Conservation (phyloP, 345 rosid species). For the Turritis glabra region DNA sequence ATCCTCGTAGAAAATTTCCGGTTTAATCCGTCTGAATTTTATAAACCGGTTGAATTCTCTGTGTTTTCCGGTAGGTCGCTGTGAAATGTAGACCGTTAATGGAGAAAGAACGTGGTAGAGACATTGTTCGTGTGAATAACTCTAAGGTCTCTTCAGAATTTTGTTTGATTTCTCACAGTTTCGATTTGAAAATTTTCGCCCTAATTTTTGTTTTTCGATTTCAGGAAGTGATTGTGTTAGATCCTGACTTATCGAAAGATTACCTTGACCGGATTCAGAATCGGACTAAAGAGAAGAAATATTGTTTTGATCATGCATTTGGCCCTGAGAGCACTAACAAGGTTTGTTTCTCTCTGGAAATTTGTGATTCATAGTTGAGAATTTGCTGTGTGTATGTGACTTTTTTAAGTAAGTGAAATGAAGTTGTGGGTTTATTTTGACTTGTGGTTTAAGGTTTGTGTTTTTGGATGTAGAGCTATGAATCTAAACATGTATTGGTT, state of each 20-base stretch:
- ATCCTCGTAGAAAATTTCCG: background rate
- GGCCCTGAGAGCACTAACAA: constrained; percentile 63
- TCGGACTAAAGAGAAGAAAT: constrained; percentile 82
- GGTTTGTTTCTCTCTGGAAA: constrained; percentile 25
- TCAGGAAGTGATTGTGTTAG: constrained; percentile 81
- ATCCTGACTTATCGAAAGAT: constrained; percentile 86
- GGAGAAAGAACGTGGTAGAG: constrained; percentile 65
- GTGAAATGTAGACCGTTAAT: constrained; percentile 79
- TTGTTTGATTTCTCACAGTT: too few species aligned
- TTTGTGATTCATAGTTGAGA: constrained; percentile 40
- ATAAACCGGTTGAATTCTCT: background rate
- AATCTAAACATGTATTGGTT: constrained; percentile 23
- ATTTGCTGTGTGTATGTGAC: constrained; percentile 1
- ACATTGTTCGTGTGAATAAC: constrained; percentile 71
- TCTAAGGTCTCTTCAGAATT: constrained; percentile 46
- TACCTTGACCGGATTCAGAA: constrained; percentile 80
- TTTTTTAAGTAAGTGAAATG: constrained; percentile 8
- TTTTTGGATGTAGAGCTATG: constrained; percentile 5
- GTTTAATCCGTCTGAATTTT: background rate
- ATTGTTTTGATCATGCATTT: constrained; percentile 85
- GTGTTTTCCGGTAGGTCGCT: constrained; percentile 59
- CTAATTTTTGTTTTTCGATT: constrained; percentile 26
- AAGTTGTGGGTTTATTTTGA: background rate
- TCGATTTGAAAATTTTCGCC: constrained; percentile 10
- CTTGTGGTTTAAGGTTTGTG: constrained; percentile 32